Evolutionary conservation across 345 rosid genomes (phyloP).

Genomic region (Salix dunnii): DNA sequence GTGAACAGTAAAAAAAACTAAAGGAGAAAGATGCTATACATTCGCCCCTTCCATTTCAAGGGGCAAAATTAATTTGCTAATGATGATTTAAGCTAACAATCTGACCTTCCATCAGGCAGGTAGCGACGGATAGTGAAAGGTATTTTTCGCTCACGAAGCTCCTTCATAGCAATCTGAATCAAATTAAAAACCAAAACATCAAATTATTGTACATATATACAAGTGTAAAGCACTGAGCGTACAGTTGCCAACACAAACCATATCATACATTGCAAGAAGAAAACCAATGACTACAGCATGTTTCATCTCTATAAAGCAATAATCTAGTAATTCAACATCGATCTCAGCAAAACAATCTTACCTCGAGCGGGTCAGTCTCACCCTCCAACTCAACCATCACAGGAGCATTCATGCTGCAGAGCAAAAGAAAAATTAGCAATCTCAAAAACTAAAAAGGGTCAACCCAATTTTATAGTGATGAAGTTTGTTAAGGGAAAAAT

Average conservation of each 20-base stretch:
- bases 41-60: not conserved
- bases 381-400: constrained; percentile 93
- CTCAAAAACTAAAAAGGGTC: not conserved
- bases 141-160: constrained; percentile 75
- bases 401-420: constrained; percentile 85
- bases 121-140: constrained; percentile 83
- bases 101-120: constrained; percentile 85
- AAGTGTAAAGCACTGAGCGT: not conserved
- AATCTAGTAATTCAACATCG: not conserved
- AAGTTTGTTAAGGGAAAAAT: not conserved
- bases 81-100: not conserved
- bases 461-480: not conserved
- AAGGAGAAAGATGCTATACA: not conserved
- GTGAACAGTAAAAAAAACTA: not conserved
- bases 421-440: constrained; percentile 2
- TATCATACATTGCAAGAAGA: not conserved
- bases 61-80: not conserved
- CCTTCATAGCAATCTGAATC: constrained; percentile 85
- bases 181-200: not conserved
- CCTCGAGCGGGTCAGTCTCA: constrained; percentile 88
- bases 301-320: not conserved
- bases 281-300: not conserved
- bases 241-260: not conserved
- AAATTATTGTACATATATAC: not conserved
- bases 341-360: constrained; percentile 12